Percentiles rank a stretch among this genome's conserved stretches.
phyloP scores from a whole-genome alignment of 352 stramenopile species.

The Nothophytophthora sp. region DNA sequence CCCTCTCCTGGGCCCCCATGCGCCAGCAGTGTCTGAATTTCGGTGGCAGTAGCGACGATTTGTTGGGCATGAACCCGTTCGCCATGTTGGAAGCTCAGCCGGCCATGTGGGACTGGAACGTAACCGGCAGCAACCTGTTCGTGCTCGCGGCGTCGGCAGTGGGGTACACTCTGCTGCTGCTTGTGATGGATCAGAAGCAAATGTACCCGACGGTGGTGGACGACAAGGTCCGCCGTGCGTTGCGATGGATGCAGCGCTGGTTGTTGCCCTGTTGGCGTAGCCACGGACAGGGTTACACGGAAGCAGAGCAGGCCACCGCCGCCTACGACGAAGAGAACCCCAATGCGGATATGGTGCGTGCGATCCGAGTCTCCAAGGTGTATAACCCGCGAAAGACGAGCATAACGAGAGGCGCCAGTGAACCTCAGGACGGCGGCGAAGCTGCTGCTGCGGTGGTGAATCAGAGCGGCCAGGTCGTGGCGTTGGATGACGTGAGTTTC shows the following conservation, averaged over 20 bases:
- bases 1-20: constrained; percentile 40
- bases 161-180: constrained; percentile 51
- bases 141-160: constrained; percentile 42
- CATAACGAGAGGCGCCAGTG: not conserved
- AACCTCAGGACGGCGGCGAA: constrained; percentile 5
- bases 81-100: constrained; percentile 13
- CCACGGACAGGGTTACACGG: constrained; percentile 19
- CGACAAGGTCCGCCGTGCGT: constrained; percentile 25
- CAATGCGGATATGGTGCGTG: constrained; percentile 43
- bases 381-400: constrained; percentile 45
- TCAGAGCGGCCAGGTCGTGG: constrained; percentile 58
- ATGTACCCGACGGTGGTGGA: constrained; percentile 71
- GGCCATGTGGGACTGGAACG: constrained; percentile 55
- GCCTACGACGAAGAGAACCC: constrained; percentile 30
- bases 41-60: constrained; percentile 1
- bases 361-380: constrained; percentile 55
- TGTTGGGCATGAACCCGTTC: constrained; percentile 21
- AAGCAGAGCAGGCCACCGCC: constrained; percentile 20
- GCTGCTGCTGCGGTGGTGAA: constrained; percentile 31
- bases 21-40: constrained; percentile 44
- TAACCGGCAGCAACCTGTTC: constrained; percentile 41
- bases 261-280: constrained; percentile 18
- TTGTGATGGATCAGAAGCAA: constrained; percentile 60
- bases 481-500: constrained; percentile 79
- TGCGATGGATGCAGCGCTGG: constrained; percentile 18